Evolutionary conservation across 2,329 filamentous ascomycete species (phyloP).

Genomic region (Ampelomyces quisqualis): DNA sequence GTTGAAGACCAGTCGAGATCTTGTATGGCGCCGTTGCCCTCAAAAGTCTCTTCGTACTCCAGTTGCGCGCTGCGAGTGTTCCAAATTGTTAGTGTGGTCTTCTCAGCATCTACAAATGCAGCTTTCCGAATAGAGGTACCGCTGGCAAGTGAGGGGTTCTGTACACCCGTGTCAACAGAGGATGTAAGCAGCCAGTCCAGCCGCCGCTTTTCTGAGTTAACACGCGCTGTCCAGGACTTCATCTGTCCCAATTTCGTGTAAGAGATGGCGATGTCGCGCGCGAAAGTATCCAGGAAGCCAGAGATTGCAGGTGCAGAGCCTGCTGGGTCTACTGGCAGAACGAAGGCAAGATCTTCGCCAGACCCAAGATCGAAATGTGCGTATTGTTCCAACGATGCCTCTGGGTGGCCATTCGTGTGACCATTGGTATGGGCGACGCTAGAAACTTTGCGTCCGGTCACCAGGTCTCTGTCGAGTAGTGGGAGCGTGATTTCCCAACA

Average conservation of each 20-base stretch:
- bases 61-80: conserved; percentile 78
- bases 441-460: conserved; percentile 32
- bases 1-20: conserved; percentile 95
- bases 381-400: conserved; percentile 62
- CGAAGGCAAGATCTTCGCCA: conserved; percentile 55
- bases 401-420: conserved; percentile 31
- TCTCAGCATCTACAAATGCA: conserved; percentile 72
- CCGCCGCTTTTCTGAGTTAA: conserved; percentile 60
- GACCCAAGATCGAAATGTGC: conserved; percentile 68
- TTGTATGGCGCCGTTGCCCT: conserved; percentile 70
- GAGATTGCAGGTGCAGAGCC: conserved; percentile 70
- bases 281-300: conserved; percentile 82
- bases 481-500: conserved; percentile 77
- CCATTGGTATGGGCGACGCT: conserved; percentile 25
- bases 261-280: conserved; percentile 80
- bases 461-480: conserved; percentile 32
- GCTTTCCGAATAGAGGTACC: conserved; percentile 86
- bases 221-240: conserved; percentile 80
- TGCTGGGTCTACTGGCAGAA: conserved; percentile 83
- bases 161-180: conserved; percentile 74
- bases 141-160: conserved; percentile 73
- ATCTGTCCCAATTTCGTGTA: conserved; percentile 75
- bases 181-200: conserved; percentile 84
- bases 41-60: conserved; percentile 76
- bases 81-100: conserved; percentile 84